Conservation (phyloP, 768 basidiomycete genomes). For the Boletus tomentosulus region DNA sequence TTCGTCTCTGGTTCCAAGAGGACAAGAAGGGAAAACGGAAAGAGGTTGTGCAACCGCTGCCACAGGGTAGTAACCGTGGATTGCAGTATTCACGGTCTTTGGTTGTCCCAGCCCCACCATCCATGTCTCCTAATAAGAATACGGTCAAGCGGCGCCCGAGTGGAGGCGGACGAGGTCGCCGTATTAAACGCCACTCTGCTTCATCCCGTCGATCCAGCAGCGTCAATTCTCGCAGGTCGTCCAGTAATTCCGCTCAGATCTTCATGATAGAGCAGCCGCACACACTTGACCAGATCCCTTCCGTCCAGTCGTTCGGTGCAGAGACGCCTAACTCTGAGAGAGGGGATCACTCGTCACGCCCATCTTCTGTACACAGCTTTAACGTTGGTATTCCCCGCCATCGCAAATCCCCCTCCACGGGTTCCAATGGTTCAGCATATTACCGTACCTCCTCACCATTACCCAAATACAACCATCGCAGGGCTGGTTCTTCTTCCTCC, state of each 20-base stretch:
- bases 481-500: constrained; percentile 78
- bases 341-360: constrained; percentile 73
- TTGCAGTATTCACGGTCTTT: constrained; percentile 26
- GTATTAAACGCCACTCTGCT: constrained; percentile 63
- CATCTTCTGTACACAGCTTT: constrained; percentile 83
- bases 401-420: constrained; percentile 71
- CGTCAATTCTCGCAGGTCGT: constrained; percentile 79
- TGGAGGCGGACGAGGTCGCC: constrained; percentile 43
- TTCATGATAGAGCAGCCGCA: constrained; percentile 54
- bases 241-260: constrained; percentile 45
- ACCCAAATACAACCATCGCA: constrained; percentile 68
- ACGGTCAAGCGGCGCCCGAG: constrained; percentile 51
- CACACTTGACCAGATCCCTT: constrained; percentile 46
- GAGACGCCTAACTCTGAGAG: constrained; percentile 87
- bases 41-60: constrained; percentile 30
- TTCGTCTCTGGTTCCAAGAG: constrained; percentile 91
- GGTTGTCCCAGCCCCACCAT: constrained; percentile 19
- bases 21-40: constrained; percentile 86
- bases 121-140: constrained; percentile 31
- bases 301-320: constrained; percentile 68
- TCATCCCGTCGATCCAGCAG: constrained; percentile 89
- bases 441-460: constrained; percentile 72
- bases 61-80: constrained; percentile 19
- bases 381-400: constrained; percentile 50
- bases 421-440: constrained; percentile 68